Base-by-base conservation (phyloP, 2,329 filamentous ascomycete genomes). In the Pochonia chlamydosporia region DNA sequence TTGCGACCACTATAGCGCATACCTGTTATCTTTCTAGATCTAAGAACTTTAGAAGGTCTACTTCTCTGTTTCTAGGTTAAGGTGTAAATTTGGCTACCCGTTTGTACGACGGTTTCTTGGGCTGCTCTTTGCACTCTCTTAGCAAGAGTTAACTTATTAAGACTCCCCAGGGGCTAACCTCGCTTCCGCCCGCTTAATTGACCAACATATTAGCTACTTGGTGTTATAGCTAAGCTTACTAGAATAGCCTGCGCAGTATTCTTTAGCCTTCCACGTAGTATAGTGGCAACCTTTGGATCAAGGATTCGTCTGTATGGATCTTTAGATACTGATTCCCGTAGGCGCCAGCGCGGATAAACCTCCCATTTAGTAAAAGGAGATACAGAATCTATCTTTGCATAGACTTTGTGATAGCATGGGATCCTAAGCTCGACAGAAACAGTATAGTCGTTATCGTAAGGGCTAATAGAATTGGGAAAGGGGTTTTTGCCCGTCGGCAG, bases 351-450 rank as follows among this genome's bases (percentile, higher is more conserved):
- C 13, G 23, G 30, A 44, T 31, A 14, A 31, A 31, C 28, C 28
- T 31, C 28, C 14, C 28, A 31, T 31, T 31, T 31, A 14, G 28
- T 31, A 31, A 31, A 31, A 45, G 33, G 26, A 21, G 42, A 36
- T 30, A 18, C 43, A 30, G 33, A 45, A 31, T 35, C 43, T 39
- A 45, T 24, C 43, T 39, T 39, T 35, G 43, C 35, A 33, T 40
- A 45, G 43, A 45, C 28, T 31, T 45, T 45, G 28, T 45, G 43
- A 35, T 35, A 45, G 39, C 43, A 45, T n/a, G 43, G 43, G 33
- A 45, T 45, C 18, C 43, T 33, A 26, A 45, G 43, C 43, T 45
- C 43, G 18, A 28, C 33, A 31, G 43, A 45, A 28, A 45, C 43
- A 20, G 43, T 36, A 33, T 33, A 45, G 43, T 45, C 43, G 18